Evolutionary conservation across 2,329 filamentous ascomycete species (phyloP), one percentile per base, ranked within the genome.

Genomic region (Erysiphe pulchra): DNA sequence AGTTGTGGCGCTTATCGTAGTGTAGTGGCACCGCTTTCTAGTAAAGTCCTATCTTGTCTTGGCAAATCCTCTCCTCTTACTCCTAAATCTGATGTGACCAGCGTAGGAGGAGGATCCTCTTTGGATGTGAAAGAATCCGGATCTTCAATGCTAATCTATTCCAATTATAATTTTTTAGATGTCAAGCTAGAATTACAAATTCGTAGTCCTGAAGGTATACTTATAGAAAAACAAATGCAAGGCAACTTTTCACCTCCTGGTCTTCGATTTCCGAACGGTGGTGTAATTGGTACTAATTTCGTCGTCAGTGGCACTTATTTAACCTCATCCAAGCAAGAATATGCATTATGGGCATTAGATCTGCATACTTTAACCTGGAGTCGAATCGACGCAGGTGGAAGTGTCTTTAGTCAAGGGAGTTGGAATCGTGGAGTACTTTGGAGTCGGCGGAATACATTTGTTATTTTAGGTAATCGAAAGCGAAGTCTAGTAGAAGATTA

Each of bases 131-230:
- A 67, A 30, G 73, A 77, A 44, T 60, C 69, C 0, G 72, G 71
- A 7, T 74, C 73, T 1, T 77, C 75, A 1, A 94, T 95, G 85
- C 70, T 98, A 50, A 92, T 98, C 41, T 98, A 98, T 61, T 95
- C 87, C 20, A 98, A 98, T 59, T 98, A 98, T 62, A 95, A 98
- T 61, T 98, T 98, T 56, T 62, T 98, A 46, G 87, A 98, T 55
- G 90, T 98, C 52, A 95, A 93, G 59, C 66, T 98, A 20, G 90
- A 98, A 61, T 66, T 98, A 34, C 90, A 95, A 60, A 75, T 98
- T 42, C 75, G 90, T 45, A 68, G 80, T 9, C 73, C 83, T 1
- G 86, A 95, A 58, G 87, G 90, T 30, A 76, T 75, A 0, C 64
- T 98, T 45, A 73, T 75, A 1, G 90, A 98, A 60, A 86, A 82